A percentile compares a stretch with the other conserved stretches of the same genome.
Conservation (phyloP, 2,329 filamentous ascomycete species). For the Cordyceps pruinosa region DNA sequence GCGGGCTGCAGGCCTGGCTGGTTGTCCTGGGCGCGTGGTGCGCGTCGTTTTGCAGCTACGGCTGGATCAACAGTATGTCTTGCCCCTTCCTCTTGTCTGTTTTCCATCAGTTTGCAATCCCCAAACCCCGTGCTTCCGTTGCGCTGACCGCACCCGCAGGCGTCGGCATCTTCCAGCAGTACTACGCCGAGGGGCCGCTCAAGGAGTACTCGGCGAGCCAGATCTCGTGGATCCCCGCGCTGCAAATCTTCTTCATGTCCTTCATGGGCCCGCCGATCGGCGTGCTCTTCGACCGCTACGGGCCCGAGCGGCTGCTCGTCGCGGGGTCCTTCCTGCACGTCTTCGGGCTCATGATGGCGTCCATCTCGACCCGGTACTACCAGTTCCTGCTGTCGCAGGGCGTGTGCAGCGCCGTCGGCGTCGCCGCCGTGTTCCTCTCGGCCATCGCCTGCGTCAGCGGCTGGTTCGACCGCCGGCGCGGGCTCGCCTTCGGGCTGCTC, state of each 20-base stretch:
- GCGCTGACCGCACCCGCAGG: too few relatives aligned
- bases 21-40: constrained; percentile 28
- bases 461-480: constrained; percentile 22
- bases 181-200: constrained; percentile 42
- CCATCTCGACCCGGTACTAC: constrained; percentile 31
- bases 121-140: neutral
- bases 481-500: constrained; percentile 21
- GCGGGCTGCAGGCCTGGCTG: constrained; percentile 20
- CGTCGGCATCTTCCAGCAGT: constrained; percentile 45
- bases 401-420: constrained; percentile 25
- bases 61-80: constrained; percentile 25
- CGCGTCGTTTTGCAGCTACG: constrained; percentile 27
- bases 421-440: constrained; percentile 20
- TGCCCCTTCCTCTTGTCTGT: neutral
- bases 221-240: constrained; percentile 48
- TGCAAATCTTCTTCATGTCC: constrained; percentile 45
- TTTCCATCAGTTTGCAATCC: neutral
- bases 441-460: constrained; percentile 19
- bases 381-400: constrained; percentile 29
- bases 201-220: constrained; percentile 39
- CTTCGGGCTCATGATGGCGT: constrained; percentile 54
- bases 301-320: constrained; percentile 45
- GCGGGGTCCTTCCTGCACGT: constrained; percentile 45
- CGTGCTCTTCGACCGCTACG: constrained; percentile 52
- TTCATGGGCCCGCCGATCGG: constrained; percentile 49